Evolutionary conservation across 495 filamentous ascomycete genomes (phyloP).

Genomic region (Rhizodiscina lignyota): DNA sequence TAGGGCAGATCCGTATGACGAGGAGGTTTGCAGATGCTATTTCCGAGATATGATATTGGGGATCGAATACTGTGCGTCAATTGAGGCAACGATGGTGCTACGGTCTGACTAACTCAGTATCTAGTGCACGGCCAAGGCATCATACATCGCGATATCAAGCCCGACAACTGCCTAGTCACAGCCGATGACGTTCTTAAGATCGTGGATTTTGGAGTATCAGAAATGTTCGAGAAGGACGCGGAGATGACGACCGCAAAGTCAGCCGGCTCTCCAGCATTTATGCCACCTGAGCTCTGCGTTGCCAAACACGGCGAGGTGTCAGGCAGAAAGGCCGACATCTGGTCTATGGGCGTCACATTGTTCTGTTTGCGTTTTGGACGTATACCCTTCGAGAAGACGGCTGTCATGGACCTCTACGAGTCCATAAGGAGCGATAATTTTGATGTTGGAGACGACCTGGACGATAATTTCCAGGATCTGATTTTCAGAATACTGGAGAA

Average conservation of each 20-base stretch:
- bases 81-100: conserved; percentile 6
- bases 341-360: conserved; percentile 95
- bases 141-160: conserved; percentile 95
- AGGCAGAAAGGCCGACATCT: conserved; percentile 83
- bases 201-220: conserved; percentile 95
- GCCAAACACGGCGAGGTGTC: conserved; percentile 76
- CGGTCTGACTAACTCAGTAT: background rate
- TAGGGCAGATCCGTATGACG: conserved; percentile 62
- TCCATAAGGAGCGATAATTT: conserved; percentile 55
- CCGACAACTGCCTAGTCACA: conserved; percentile 85
- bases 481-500: conserved; percentile 26
- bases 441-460: conserved; percentile 26
- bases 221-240: conserved; percentile 86
- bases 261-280: conserved; percentile 86
- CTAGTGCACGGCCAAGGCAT: conserved; percentile 83
- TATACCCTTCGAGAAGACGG: conserved; percentile 66
- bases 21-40: conserved; percentile 74
- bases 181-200: conserved; percentile 87
- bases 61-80: conserved; percentile 66
- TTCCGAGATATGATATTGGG: conserved; percentile 92
- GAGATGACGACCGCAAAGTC: conserved; percentile 90
- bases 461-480: conserved; percentile 17
- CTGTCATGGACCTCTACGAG: conserved; percentile 75
- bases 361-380: conserved; percentile 83
- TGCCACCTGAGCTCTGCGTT: conserved; percentile 85